Evolutionary conservation across 2,329 filamentous ascomycete genomes (phyloP), one percentile per base, ranked within the genome.

Genomic region (Colletotrichum tropicale): DNA sequence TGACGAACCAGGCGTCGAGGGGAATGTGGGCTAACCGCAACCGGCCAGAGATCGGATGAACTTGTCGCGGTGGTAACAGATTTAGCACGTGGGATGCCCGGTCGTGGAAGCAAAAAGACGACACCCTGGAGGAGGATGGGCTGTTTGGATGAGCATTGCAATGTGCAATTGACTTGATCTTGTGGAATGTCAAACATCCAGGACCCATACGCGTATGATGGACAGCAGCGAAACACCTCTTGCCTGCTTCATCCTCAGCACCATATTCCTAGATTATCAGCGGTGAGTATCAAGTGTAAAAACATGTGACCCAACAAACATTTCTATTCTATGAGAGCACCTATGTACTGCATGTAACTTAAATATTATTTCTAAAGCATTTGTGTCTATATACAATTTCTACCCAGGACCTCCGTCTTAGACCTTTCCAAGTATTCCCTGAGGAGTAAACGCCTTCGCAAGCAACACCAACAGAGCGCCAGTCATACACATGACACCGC

Each of bases 401-500:
- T 21, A 18, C 12, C 26, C 56, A 30, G 7, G 18, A 10, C 24
- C 67, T 30, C 34, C 6, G 24, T 6, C 28, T 71, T 32, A 71
- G 16, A 71, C 52, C 68, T 61, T 67, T 10, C 67, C 68, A 9
- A 75, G 30, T 0, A 75, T 24, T 6, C 61, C 72, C 18, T 71
- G 60, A 13, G 43, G 32, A n/a, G 68, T 75, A 15, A 48, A 65
- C 7, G 30, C 32, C 52, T 76, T 76, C 15, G 48, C 64, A n/a
- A 64, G 36, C 13, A 70, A 32, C 8, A 70, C 60, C 43, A 69
- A 32, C 16, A 74, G 2, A 6, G 69, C 80, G 5, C 66, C 75
- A 8, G 64, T 76, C 24, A 80, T 24, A 10, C 79, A 78, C 77
- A 81, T 76, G 43, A 77, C 12, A 28, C 78, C 78, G 67, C 77